Evolutionary conservation across 1,284 basidiomycete genomes (phyloP).

Genomic region (Meira nashicola): DNA sequence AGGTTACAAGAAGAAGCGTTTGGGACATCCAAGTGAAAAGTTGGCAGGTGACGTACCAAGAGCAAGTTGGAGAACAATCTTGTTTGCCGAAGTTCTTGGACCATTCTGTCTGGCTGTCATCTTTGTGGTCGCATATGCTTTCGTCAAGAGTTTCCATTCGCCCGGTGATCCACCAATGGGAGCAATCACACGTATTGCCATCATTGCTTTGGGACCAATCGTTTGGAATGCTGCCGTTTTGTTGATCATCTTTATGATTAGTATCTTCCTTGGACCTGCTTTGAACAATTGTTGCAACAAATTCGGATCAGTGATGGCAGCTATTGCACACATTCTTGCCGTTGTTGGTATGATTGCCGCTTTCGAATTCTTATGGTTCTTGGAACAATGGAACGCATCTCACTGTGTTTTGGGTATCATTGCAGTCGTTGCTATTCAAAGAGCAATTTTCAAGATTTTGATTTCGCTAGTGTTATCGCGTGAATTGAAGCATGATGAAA

Average conservation of each 20-base stretch:
- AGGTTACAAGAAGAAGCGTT: conserved; percentile 53
- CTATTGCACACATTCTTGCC: conserved; percentile 48
- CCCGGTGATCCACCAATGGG: conserved; percentile 55
- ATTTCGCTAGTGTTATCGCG: conserved; percentile 49
- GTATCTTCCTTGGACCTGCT: conserved; percentile 86
- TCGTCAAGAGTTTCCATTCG: conserved; percentile 51
- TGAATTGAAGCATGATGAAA: conserved; percentile 53
- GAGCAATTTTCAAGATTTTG: conserved; percentile 52
- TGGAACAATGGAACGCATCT: conserved; percentile 84
- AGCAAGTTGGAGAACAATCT: conserved; percentile 50
- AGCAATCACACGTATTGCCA: conserved; percentile 82
- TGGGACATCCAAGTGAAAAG: conserved; percentile 53
- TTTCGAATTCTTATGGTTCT: conserved; percentile 68
- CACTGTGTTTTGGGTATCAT: conserved; percentile 65
- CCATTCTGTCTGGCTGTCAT: conserved; percentile 49
- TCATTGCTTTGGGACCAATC: conserved; percentile 88
- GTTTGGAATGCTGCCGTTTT: conserved; percentile 90
- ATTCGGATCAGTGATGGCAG: conserved; percentile 52
- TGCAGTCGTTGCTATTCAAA: conserved; percentile 53
- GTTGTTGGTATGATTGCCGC: conserved; percentile 47
- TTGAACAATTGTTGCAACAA: conserved; percentile 63
- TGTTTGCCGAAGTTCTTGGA: conserved; percentile 47
- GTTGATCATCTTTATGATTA: conserved; percentile 78
- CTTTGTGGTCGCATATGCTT: conserved; percentile 51
- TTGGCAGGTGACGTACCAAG: conserved; percentile 50